Evolutionary conservation across 192 early-diverging fungal genomes (phyloP), one percentile per base, ranked within the genome.

Genomic region (Mortierella hygrophila): DNA sequence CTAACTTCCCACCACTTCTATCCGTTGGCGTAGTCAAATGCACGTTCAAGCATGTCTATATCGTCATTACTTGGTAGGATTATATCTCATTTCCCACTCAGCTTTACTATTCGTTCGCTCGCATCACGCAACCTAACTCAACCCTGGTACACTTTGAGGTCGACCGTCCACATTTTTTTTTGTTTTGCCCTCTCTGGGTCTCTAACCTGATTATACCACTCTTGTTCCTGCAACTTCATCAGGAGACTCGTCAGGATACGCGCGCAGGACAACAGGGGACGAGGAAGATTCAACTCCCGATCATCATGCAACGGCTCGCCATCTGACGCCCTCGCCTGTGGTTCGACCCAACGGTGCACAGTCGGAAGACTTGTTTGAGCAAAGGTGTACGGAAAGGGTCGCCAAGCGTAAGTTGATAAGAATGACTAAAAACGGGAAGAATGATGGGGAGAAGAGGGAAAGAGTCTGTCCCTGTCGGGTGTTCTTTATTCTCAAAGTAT

Each of bases 61-160:
- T 86, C 84, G 6, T 86, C 84, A 11, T 68, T 86, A 52, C 70
- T 86, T n/a, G 84, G 84, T 86, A 86, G 75, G 74, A 41, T 10
- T 32, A 15, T 35, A 26, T 65, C 29, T 52, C 60, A 65, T 29
- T 65, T 35, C 60, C 60, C 60, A 65, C 60, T 29, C 60, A 65
- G 60, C 29, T 29, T 32, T 65, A 29, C 60, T 26, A 65, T 65
- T 65, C 60, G 60, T 10, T 65, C 60, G 60, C 60, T 10, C 29
- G 26, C 60, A 65, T 65, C 60, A 32, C 29, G 60, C 60, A 65
- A 65, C 49, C 20, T 20, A 5, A 6, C 38, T 40, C 38, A 40
- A 40, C 38, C 38, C 38, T 40, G 38, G 38, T 6, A 40, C 38
- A 52, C 29, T 29, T 8, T 60, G 55, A 46, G 44, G 47, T 52